Conservation (phyloP, 2,329 filamentous ascomycete species). For the Hypoxylon sp. region DNA sequence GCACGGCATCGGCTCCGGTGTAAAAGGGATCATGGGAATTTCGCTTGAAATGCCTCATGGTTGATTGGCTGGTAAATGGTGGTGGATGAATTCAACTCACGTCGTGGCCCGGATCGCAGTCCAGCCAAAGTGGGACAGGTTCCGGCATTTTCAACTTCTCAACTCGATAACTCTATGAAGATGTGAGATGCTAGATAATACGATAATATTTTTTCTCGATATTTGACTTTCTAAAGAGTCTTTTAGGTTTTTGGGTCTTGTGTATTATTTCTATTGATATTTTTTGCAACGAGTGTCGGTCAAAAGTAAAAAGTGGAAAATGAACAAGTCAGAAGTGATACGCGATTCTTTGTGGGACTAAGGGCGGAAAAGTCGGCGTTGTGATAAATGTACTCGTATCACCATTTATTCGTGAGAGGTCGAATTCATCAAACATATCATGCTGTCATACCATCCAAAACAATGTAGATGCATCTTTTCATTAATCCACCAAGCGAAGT, state of each 20-base stretch:
- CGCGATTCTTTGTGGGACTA: constrained; percentile 36
- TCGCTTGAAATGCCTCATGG: constrained; percentile 8
- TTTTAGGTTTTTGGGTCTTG: not conserved
- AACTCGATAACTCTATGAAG: constrained; percentile 4
- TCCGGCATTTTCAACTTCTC: constrained; percentile 47
- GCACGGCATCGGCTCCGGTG: constrained; percentile 17
- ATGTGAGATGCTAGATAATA: not conserved
- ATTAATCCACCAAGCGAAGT: constrained; percentile 5
- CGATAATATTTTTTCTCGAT: too few relatives aligned
- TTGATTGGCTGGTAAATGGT: constrained; percentile 25
- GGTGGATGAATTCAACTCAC: constrained; percentile 61
- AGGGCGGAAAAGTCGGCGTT: constrained; percentile 26
- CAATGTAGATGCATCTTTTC: constrained; percentile 2
- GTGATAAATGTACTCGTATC: constrained; percentile 6
- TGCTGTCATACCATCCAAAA: not conserved
- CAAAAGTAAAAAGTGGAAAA: constrained; percentile 33
- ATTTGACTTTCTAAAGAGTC: not conserved
- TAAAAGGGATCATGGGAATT: constrained; percentile 4
- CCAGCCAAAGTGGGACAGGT: constrained; percentile 70
- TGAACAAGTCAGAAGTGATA: constrained; percentile 31
- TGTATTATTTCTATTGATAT: constrained; percentile 10
- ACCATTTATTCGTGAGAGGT: not conserved
- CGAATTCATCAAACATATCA: not conserved
- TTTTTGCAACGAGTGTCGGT: constrained; percentile 11
- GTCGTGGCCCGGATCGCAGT: constrained; percentile 77